Evolutionary conservation across 2,329 filamentous ascomycete species (phyloP).

Genomic region (Fusarium sp.): DNA sequence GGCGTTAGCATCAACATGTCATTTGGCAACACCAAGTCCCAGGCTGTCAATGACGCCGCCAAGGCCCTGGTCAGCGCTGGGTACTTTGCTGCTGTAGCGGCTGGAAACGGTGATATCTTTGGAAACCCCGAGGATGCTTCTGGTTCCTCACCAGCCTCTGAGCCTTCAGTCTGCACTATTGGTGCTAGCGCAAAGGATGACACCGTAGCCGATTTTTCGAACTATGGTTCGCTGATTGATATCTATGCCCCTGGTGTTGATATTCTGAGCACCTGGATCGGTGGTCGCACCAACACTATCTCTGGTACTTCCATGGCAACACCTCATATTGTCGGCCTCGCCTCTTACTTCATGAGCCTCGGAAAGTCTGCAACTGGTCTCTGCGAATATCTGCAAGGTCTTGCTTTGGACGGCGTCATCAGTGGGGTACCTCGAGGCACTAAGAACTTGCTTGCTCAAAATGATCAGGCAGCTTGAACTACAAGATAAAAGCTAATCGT

Average conservation of each 20-base stretch:
- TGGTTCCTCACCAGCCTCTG: neutral
- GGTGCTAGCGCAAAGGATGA: neutral
- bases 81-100: slow-evolving; percentile 3
- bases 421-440: too few species aligned
- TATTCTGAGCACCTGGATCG: neutral
- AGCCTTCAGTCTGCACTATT: slow-evolving; percentile 15
- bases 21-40: neutral
- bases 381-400: too few species aligned
- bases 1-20: neutral
- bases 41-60: neutral
- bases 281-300: accelerated
- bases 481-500: too few species aligned
- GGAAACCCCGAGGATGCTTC: neutral
- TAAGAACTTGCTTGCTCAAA: too few species aligned
- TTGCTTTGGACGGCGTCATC: too few species aligned
- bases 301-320: slow-evolving; percentile 14
- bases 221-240: slow-evolving; percentile 9
- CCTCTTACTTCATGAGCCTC: too few species aligned
- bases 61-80: slow-evolving; percentile 5
- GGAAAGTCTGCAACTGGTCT: too few species aligned
- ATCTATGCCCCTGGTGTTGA: slow-evolving; percentile 6
- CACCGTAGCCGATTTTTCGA: neutral
- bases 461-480: too few species aligned
- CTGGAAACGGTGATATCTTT: neutral
- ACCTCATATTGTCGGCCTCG: neutral